Conservation (phyloP, 1,284 basidiomycete species). For the Kalmanozyma brasiliensis region DNA sequence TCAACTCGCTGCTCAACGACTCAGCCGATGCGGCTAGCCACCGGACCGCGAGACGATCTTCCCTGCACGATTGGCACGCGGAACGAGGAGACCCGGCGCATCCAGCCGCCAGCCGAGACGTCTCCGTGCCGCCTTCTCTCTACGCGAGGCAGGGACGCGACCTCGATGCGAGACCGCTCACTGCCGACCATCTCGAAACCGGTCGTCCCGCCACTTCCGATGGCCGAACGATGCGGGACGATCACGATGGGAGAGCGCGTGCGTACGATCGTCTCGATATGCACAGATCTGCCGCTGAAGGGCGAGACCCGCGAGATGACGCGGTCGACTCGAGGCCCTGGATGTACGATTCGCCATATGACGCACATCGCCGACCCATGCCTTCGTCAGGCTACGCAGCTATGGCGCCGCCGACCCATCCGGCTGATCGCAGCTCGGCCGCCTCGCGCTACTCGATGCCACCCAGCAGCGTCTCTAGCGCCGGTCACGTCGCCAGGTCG, state of each 20-base stretch:
- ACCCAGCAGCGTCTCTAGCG: slow-evolving; percentile 15
- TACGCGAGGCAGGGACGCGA: slow-evolving; percentile 16
- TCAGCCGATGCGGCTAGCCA: slow-evolving; percentile 18
- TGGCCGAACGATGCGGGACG: slow-evolving; percentile 8
- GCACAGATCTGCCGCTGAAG: slow-evolving; percentile 14
- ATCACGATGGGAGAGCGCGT: slow-evolving; percentile 12
- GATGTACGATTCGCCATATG: slow-evolving; percentile 39
- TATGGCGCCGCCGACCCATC: slow-evolving; percentile 44
- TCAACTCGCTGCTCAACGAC: slow-evolving; percentile 58
- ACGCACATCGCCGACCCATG: slow-evolving; percentile 27
- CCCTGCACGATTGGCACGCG: slow-evolving; percentile 53
- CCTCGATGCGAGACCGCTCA: slow-evolving; percentile 22
- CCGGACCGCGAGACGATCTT: slow-evolving; percentile 24
- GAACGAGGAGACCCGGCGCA: slow-evolving; percentile 10
- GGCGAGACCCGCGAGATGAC: slow-evolving; percentile 17
- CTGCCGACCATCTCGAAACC: slow-evolving; percentile 21
- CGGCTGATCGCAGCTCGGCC: slow-evolving; percentile 27
- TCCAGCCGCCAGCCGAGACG: slow-evolving; percentile 14
- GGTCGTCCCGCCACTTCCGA: slow-evolving; percentile 17
- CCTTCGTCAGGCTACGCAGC: slow-evolving; percentile 25
- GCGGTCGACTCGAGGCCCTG: slow-evolving; percentile 21
- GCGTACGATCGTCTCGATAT: slow-evolving; percentile 23
- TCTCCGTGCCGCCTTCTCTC: slow-evolving; percentile 27
- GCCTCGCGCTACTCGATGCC: slow-evolving; percentile 40
- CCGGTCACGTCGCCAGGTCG: slow-evolving; percentile 22